Percentiles rank a stretch among this genome's conserved stretches.
Conservation (phyloP, 305 asterid genomes). For the Ajuga reptans region DNA sequence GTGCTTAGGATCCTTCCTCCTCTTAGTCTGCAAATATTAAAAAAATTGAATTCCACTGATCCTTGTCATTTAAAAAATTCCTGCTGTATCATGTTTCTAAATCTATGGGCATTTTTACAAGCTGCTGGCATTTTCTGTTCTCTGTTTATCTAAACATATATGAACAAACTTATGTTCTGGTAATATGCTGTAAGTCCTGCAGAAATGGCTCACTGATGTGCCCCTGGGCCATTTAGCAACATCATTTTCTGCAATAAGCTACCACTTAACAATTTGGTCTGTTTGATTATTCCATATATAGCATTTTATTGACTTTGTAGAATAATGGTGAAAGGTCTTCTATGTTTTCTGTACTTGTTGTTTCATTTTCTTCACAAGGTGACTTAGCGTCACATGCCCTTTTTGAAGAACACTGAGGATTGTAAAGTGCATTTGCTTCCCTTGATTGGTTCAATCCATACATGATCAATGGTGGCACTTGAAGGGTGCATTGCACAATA, state of each 20-base stretch:
- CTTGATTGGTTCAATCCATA: not conserved
- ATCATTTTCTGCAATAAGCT: not conserved
- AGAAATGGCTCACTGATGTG: constrained; percentile 3
- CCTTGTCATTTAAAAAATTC: constrained; percentile 1
- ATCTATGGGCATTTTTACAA: not conserved
- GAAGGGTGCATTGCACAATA: not conserved
- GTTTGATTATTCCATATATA: not conserved
- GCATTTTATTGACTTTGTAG: not conserved
- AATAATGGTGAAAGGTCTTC: not conserved
- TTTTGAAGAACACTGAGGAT: not conserved
- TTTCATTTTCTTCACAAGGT: not conserved
- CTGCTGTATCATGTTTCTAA: not conserved
- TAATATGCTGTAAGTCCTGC: constrained; percentile 1
- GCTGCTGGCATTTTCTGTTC: not conserved
- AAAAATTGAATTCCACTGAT: not conserved
- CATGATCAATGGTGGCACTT: not conserved
- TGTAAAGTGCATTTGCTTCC: not conserved
- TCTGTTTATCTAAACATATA: not conserved
- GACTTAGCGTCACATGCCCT: not conserved
- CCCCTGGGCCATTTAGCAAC: not conserved
- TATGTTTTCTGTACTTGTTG: not conserved
- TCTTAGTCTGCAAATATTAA: not conserved
- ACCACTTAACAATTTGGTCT: not conserved
- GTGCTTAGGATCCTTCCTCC: not conserved
- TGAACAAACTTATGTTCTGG: not conserved